phyloP scores from a whole-genome alignment of 208 protist species.

The Chromosphaera perkinsii region DNA sequence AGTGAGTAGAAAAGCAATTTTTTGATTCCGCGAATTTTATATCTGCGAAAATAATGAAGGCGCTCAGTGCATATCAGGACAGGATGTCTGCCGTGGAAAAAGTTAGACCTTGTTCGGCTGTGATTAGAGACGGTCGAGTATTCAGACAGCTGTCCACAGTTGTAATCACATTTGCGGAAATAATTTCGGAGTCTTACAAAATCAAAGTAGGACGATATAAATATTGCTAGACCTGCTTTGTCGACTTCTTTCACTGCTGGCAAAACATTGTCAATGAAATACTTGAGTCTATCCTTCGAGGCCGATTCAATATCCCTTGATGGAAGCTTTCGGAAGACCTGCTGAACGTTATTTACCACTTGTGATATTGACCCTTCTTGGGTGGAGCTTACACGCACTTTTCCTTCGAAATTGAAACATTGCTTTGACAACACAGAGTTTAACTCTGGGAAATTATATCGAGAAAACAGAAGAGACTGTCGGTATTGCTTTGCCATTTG shows the following conservation, averaged over 20 bases:
- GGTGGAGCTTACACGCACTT: background rate
- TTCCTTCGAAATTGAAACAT: slow-evolving; percentile 27
- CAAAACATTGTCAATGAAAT: slow-evolving; percentile 70
- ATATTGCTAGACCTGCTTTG: slow-evolving; percentile 60
- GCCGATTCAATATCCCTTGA: too few relatives aligned
- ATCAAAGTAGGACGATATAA: slow-evolving; percentile 89
- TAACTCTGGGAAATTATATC: slow-evolving; percentile 71
- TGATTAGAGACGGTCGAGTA: background rate
- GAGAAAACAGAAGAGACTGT: slow-evolving; percentile 80
- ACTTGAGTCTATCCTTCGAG: slow-evolving; percentile 77
- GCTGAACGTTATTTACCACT: slow-evolving; percentile 16
- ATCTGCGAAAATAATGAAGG: slow-evolving; percentile 88
- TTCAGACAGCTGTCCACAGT: background rate
- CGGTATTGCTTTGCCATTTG: slow-evolving; percentile 62
- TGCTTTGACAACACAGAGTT: slow-evolving; percentile 71
- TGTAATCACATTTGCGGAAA: slow-evolving; percentile 44
- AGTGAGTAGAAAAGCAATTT: slow-evolving; percentile 86
- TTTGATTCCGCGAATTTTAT: slow-evolving; percentile 79
- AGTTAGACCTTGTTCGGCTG: slow-evolving; percentile 23
- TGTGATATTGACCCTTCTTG: slow-evolving; percentile 12
- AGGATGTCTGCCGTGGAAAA: slow-evolving; percentile 68
- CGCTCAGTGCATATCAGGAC: slow-evolving; percentile 88
- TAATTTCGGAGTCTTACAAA: slow-evolving; percentile 87
- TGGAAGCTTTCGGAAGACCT: background rate
- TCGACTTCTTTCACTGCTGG: slow-evolving; percentile 1